phyloP scores from a whole-genome alignment of 345 rosid species.

The Bruguiera sexangula region DNA sequence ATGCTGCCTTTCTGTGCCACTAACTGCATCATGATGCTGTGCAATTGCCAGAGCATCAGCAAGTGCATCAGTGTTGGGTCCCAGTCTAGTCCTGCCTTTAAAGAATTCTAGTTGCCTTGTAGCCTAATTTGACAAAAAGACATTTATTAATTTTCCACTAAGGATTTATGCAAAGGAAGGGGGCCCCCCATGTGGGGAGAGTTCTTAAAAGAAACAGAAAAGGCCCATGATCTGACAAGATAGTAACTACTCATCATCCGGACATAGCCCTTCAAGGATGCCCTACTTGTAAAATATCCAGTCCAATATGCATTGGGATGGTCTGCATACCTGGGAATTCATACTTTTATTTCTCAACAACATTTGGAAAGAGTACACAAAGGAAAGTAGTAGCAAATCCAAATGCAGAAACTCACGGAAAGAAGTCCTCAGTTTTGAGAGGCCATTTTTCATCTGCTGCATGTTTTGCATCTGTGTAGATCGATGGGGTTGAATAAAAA shows the following conservation, averaged over 20 bases:
- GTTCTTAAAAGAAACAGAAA: not conserved
- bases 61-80: constrained; percentile 63
- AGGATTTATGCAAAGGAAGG: not conserved
- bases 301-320: constrained; percentile 93
- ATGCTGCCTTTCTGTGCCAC: constrained; percentile 92
- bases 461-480: constrained; percentile 82
- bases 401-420: constrained; percentile 63
- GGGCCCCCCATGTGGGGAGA: too few species aligned
- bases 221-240: constrained; percentile 45
- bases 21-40: constrained; percentile 98
- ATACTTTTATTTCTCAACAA: constrained; percentile 8
- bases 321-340: constrained; percentile 72
- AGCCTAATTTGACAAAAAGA: constrained; percentile 39
- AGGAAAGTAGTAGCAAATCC: constrained; percentile 2
- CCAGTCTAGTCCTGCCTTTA: constrained; percentile 56
- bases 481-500: constrained; percentile 84
- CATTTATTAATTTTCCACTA: not conserved
- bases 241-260: constrained; percentile 78
- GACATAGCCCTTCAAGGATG: constrained; percentile 79
- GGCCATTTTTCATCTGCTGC: constrained; percentile 82
- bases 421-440: constrained; percentile 81
- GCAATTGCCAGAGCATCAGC: constrained; percentile 90
- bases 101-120: constrained; percentile 84
- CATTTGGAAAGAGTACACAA: not conserved
- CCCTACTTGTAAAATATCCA: constrained; percentile 92